These are phyloP conservation scores for Phoma herbarum DNA, from an alignment of 2,329 filamentous ascomycete genomes.

Conservation along the genomic window DNA sequence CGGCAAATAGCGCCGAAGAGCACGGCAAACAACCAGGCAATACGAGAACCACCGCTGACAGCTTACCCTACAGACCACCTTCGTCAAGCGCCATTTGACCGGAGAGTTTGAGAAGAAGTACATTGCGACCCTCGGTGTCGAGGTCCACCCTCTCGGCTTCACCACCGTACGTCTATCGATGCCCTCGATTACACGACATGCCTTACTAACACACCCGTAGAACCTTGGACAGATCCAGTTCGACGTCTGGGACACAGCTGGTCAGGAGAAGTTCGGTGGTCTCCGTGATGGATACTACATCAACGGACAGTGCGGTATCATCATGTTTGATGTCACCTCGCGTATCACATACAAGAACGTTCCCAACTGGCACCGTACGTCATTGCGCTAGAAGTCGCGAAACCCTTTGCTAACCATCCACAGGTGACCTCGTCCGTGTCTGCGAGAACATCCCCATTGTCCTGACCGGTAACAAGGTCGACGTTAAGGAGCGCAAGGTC, in stretches of 20 bases:
- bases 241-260: slow-evolving; percentile 99
- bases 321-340: slow-evolving; percentile 99
- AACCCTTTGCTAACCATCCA: slow-evolving; percentile 27
- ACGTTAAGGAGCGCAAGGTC: slow-evolving; percentile 99
- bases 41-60: slow-evolving; percentile 34
- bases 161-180: slow-evolving; percentile 76
- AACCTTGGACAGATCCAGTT: slow-evolving; percentile 98
- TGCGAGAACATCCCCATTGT: slow-evolving; percentile 99
- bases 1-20: slow-evolving; percentile 9
- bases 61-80: slow-evolving; percentile 78
- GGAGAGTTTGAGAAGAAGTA: slow-evolving; percentile 99
- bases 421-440: slow-evolving; percentile 97
- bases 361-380: slow-evolving; percentile 99
- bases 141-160: slow-evolving; percentile 98
- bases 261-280: slow-evolving; percentile 99
- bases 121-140: slow-evolving; percentile 98
- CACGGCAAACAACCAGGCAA: slow-evolving; percentile 12
- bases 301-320: slow-evolving; percentile 99
- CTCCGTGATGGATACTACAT: slow-evolving; percentile 99
- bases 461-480: slow-evolving; percentile 98
- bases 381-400: slow-evolving; percentile 8
- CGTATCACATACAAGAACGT: slow-evolving; percentile 99
- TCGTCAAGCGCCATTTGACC: slow-evolving; percentile 99
- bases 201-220: slow-evolving; percentile 52
- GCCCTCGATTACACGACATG: slow-evolving; percentile 16